Evolutionary conservation across 2,329 filamentous ascomycete species (phyloP).

Genomic region (Xylaria arbuscula): DNA sequence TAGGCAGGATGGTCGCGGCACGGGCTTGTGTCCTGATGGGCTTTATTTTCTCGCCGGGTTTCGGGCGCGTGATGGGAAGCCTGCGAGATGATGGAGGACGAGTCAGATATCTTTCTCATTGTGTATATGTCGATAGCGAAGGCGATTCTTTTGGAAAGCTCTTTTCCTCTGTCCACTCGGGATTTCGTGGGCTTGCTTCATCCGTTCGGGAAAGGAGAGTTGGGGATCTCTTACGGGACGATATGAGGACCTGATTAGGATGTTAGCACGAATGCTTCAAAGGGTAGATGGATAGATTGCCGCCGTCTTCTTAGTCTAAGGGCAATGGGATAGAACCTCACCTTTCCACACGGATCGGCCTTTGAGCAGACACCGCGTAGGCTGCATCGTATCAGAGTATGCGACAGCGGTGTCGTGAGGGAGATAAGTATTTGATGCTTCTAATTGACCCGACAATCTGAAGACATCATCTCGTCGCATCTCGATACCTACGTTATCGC

Average conservation of each 20-base stretch:
- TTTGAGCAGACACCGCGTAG: conserved; percentile 52
- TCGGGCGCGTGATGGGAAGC: conserved; percentile 71
- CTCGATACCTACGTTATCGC: conserved; percentile 20
- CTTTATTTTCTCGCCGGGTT: conserved; percentile 70
- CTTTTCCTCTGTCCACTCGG: background rate
- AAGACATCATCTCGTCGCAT: conserved; percentile 6
- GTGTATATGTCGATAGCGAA: too few species aligned
- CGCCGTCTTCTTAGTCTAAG: background rate
- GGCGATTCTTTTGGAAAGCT: too few species aligned
- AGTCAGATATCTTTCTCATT: too few species aligned
- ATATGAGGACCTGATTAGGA: conserved; percentile 71
- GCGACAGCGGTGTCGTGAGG: conserved; percentile 21
- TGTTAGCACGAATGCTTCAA: background rate
- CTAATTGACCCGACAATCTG: background rate
- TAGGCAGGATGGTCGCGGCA: conserved; percentile 88
- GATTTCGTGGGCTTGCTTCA: too few species aligned
- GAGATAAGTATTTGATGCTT: conserved; percentile 1
- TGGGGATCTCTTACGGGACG: conserved; percentile 67
- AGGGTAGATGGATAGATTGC: background rate
- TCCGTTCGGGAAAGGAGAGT: conserved; percentile 28
- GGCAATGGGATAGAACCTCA: conserved; percentile 24
- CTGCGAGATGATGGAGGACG: conserved; percentile 49
- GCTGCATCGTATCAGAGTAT: conserved; percentile 50
- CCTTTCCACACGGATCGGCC: conserved; percentile 53
- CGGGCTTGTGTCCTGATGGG: conserved; percentile 90